A percentile compares a stretch with the other conserved stretches of the same genome.
Evolutionary conservation across 345 rosid species (phyloP).

Genomic region (Eucalyptus cladocalyx): DNA sequence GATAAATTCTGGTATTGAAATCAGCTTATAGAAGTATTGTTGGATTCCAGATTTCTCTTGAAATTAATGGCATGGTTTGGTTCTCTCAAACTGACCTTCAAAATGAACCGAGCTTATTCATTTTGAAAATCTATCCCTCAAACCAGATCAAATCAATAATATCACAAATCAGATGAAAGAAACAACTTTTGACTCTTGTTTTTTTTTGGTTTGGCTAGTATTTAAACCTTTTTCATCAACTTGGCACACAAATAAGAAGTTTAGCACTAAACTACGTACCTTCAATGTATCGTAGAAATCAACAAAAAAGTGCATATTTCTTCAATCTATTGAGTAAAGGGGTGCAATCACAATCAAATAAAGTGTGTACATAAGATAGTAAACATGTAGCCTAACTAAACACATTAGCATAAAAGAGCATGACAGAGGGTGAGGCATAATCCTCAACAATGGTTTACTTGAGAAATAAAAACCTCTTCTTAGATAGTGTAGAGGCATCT

Average conservation of each 20-base stretch:
- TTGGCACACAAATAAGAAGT: background rate
- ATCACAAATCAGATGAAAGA: background rate
- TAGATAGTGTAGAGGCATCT: background rate
- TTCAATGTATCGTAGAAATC: background rate
- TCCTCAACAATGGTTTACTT: background rate
- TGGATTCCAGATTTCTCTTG: background rate
- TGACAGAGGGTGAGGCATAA: background rate
- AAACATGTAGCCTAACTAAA: background rate
- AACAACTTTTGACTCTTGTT: background rate
- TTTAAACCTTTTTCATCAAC: background rate
- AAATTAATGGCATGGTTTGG: background rate
- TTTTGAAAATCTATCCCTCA: background rate
- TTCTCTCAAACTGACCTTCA: background rate
- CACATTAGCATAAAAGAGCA: background rate
- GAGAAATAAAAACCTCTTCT: background rate
- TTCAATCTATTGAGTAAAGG: background rate
- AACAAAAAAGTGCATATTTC: background rate
- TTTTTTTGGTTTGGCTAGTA: background rate
- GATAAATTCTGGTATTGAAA: background rate
- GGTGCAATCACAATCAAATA: background rate
- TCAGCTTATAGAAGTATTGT: background rate
- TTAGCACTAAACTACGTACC: background rate
- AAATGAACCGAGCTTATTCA: background rate
- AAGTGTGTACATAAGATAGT: background rate
- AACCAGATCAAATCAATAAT: background rate